These are phyloP conservation scores for Hypomyces rosellus DNA, from an alignment of 2,329 filamentous ascomycete species.

Conservation along the genomic window DNA sequence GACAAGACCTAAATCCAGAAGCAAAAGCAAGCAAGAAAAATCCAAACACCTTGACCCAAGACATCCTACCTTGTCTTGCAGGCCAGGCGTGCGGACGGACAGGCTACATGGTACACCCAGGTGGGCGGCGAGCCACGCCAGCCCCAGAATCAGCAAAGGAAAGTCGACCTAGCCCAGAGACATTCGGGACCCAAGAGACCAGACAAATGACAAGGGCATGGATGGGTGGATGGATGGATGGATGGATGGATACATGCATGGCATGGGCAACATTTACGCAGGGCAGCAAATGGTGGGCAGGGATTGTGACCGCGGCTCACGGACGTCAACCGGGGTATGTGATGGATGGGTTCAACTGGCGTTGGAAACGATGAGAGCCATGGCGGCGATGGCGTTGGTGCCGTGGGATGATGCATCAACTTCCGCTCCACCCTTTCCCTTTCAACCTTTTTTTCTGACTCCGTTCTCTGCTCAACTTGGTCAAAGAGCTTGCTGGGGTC, in stretches of 20 bases:
- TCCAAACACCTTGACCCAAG: too few species aligned
- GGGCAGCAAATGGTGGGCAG: constrained; percentile 7
- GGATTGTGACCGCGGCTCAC: constrained; percentile 10
- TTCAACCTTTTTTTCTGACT: neutral
- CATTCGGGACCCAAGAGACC: too few species aligned
- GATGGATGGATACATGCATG: neutral
- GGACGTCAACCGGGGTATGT: constrained; percentile 8
- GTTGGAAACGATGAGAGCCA: neutral
- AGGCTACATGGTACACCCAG: neutral
- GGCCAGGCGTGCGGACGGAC: too few species aligned
- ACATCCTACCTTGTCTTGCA: too few species aligned
- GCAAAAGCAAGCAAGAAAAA: neutral
- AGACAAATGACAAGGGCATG: neutral
- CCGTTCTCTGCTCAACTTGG: neutral
- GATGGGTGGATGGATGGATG: neutral
- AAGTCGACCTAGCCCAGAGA: neutral
- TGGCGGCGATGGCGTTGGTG: constrained; percentile 6
- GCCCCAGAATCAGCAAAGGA: neutral
- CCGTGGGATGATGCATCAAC: constrained; percentile 3
- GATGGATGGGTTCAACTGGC: neutral
- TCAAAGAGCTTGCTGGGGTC: neutral
- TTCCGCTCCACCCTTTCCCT: neutral
- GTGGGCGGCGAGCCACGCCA: constrained; percentile 6
- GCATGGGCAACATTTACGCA: constrained; percentile 1
- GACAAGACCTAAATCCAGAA: neutral